Percentiles rank a stretch among this genome's conserved stretches.
Conservation (phyloP, 768 basidiomycete genomes). For the Dioszegia crocea region DNA sequence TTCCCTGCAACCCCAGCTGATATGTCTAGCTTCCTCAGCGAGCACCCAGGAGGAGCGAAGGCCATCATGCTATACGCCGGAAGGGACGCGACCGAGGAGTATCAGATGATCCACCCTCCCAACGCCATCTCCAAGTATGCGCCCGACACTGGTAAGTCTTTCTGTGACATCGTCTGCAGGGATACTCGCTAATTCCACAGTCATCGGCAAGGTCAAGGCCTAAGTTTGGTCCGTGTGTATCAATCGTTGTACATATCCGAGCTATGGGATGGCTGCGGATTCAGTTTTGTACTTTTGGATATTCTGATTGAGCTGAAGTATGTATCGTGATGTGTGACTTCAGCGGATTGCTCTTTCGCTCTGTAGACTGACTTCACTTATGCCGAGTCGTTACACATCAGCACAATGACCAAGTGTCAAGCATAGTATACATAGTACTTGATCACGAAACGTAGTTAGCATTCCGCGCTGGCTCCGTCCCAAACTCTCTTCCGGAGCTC, state of each 20-base stretch:
- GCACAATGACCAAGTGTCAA: too few species aligned
- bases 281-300: not conserved
- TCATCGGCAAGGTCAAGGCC: conserved; percentile 46
- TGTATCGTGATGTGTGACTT: too few species aligned
- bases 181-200: conserved; percentile 6
- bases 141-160: conserved; percentile 35
- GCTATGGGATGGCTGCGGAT: not conserved
- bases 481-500: too few species aligned
- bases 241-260: not conserved
- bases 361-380: too few species aligned
- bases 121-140: conserved; percentile 43
- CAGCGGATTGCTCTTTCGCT: too few species aligned
- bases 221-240: conserved; percentile 8
- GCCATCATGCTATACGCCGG: conserved; percentile 46
- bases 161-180: not conserved
- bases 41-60: conserved; percentile 46
- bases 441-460: too few species aligned
- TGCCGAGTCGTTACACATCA: too few species aligned
- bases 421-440: too few species aligned
- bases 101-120: conserved; percentile 41
- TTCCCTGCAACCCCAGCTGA: conserved; percentile 6
- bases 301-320: too few species aligned
- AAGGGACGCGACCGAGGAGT: conserved; percentile 42
- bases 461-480: too few species aligned
- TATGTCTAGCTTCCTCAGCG: conserved; percentile 33